Evolutionary conservation across 75 land plant genomes (phyloP).

Genomic region (Cupressus sempervirens): DNA sequence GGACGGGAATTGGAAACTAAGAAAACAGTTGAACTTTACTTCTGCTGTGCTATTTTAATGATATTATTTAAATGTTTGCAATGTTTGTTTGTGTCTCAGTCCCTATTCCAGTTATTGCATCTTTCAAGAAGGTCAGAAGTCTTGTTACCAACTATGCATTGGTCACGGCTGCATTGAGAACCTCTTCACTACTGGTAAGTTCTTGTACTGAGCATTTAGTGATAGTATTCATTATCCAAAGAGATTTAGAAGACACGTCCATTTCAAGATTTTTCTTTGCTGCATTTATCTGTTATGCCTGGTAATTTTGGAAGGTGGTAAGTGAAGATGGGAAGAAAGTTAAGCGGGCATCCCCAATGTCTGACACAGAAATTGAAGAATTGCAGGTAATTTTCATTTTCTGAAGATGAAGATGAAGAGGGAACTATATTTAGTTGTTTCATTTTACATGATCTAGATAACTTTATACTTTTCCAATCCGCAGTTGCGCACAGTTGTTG

Average conservation of each 20-base stretch:
- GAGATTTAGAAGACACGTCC: background rate
- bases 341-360: slow-evolving; percentile 58
- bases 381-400: slow-evolving; percentile 53
- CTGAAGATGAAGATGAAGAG: background rate
- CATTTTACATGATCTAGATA: background rate
- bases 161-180: slow-evolving; percentile 70
- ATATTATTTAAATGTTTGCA: background rate
- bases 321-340: slow-evolving; percentile 98
- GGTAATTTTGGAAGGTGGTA: slow-evolving; percentile 52
- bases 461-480: slow-evolving; percentile 1
- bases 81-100: slow-evolving; percentile 36
- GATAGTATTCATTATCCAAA: background rate
- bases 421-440: background rate
- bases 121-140: slow-evolving; percentile 88
- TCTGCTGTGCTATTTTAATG: background rate
- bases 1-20: background rate
- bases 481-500: slow-evolving; percentile 87
- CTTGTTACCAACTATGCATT: slow-evolving; percentile 52
- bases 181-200: slow-evolving; percentile 81
- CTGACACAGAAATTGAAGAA: slow-evolving; percentile 83
- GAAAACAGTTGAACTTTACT: background rate
- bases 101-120: slow-evolving; percentile 83
- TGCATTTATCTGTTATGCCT: background rate
- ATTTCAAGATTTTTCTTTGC: background rate
- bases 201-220: slow-evolving; percentile 4